Base-by-base conservation (phyloP, 1,284 basidiomycete genomes). In the Tylopilus orsonianus region DNA sequence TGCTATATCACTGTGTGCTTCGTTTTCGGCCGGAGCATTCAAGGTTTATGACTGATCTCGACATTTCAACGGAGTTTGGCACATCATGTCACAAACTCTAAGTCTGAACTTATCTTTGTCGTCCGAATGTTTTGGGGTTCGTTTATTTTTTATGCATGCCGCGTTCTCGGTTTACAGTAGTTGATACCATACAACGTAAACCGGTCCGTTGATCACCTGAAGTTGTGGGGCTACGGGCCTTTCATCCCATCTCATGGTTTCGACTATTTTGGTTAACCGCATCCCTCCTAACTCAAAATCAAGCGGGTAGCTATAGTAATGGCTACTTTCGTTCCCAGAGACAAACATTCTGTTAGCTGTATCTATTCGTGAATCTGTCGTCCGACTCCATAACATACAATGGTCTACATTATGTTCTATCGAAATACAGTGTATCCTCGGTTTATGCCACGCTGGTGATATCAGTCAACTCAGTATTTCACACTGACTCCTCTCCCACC, bases 11-110 rank as follows among this genome's bases (percentile, higher is more conserved):
- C n/a, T n/a, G n/a, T n/a, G n/a, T 18, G 27, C 34, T 27, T 13
- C 20, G 6, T 13, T 23, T 20, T 30, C 35, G n/a, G 30, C n/a
- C 44, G 55, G 51, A 56, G 14, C 51, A 46, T 54, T 51, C 24
- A n/a, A 29, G 23, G 32, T 18, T 39, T 42, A 45, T 57, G n/a
- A n/a, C n/a, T 24, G 24, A 26, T 49, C 35, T 49, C 35, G n/a
- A 22, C 33, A 29, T 19, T 9, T 9, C n/a, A 12, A 45, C 27
- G 14, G 8, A 32, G 41, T 49, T 23, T 20, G n/a, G n/a, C 20
- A 36, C 20, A 35, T 29, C 13, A 43, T 18, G 7, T 44, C 24
- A 8, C 32, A 16, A 33, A 13, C 30, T 19, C n/a, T n/a, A n/a
- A n/a, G n/a, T n/a, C n/a, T n/a, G n/a, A 9, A 33, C n/a, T 22